A percentile compares a stretch with the other conserved stretches of the same genome.
Conservation (phyloP, 768 basidiomycete species). For the Rhodotorula taiwanensis region DNA sequence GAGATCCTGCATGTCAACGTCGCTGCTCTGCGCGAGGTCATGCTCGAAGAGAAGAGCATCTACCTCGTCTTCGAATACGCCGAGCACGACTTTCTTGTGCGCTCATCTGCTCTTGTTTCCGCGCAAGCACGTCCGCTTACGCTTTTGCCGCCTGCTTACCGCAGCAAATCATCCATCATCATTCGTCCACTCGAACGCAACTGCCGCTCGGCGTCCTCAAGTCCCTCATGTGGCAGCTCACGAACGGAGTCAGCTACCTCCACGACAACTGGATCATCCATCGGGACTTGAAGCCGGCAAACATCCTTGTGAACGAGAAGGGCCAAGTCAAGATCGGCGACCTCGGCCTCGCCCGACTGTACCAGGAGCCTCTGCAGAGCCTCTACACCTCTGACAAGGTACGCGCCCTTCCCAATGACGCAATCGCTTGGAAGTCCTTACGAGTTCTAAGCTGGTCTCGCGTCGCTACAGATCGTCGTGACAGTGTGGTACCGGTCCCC, state of each 20-base stretch:
- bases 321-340: slow-evolving; percentile 99
- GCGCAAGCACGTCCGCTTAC: neutral
- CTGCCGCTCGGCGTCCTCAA: slow-evolving; percentile 77
- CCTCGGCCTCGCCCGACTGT: slow-evolving; percentile 83
- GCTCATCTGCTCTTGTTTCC: slow-evolving; percentile 42
- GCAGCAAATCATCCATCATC: slow-evolving; percentile 98
- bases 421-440: no score
- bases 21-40: slow-evolving; percentile 84
- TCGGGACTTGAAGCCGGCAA: slow-evolving; percentile 95
- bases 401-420: neutral
- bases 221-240: slow-evolving; percentile 84
- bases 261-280: slow-evolving; percentile 93
- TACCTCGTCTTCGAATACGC: slow-evolving; percentile 99
- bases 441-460: no score
- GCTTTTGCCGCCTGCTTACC: no score
- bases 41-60: slow-evolving; percentile 95
- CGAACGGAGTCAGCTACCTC: slow-evolving; percentile 89
- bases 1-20: slow-evolving; percentile 88
- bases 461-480: slow-evolving; percentile 61
- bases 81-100: slow-evolving; percentile 91
- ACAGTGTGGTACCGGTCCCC: slow-evolving; percentile 99
- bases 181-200: slow-evolving; percentile 74
- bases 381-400: slow-evolving; percentile 88
- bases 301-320: slow-evolving; percentile 83
- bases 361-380: slow-evolving; percentile 83